These are phyloP conservation scores for Annulohypoxylon bovei DNA, from an alignment of 495 filamentous ascomycete species.

Conservation along the genomic window DNA sequence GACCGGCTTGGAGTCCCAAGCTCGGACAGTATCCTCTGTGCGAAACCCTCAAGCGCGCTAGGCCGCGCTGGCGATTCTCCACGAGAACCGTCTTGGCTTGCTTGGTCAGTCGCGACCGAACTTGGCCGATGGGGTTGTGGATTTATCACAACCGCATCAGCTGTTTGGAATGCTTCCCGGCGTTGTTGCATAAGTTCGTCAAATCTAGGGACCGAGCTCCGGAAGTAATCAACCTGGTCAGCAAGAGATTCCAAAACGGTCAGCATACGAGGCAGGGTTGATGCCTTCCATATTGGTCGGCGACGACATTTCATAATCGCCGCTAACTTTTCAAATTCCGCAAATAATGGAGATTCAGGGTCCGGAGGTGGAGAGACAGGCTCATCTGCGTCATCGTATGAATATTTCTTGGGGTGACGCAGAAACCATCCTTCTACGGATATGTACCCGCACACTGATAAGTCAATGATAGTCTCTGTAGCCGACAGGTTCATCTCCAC, in stretches of 20 bases:
- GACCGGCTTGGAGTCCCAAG: constrained; percentile 61
- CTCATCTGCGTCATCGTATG: constrained; percentile 56
- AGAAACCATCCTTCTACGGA: constrained; percentile 90
- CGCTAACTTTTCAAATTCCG: constrained; percentile 56
- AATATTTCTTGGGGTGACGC: constrained; percentile 72
- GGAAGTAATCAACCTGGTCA: constrained; percentile 71
- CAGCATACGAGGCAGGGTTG: constrained; percentile 61
- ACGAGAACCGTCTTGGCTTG: constrained; percentile 48
- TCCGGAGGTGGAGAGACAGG: constrained; percentile 43
- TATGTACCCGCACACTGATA: constrained; percentile 84
- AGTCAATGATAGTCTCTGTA: constrained; percentile 82
- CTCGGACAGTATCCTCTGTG: constrained; percentile 65
- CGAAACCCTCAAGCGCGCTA: constrained; percentile 63
- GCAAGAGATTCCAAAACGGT: constrained; percentile 65
- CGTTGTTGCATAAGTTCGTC: constrained; percentile 79
- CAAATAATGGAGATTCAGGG: constrained; percentile 43
- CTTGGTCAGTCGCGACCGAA: constrained; percentile 40
- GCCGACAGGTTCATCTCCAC: constrained; percentile 88
- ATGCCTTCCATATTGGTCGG: constrained; percentile 58
- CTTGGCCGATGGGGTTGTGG: constrained; percentile 36
- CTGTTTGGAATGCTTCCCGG: constrained; percentile 70
- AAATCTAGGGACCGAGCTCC: constrained; percentile 76
- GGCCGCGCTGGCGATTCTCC: constrained; percentile 56
- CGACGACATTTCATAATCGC: constrained; percentile 60
- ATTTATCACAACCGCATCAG: constrained; percentile 52